These are phyloP conservation scores for Quercus variabilis DNA, from an alignment of 306 rosid species.

Conservation along the genomic window DNA sequence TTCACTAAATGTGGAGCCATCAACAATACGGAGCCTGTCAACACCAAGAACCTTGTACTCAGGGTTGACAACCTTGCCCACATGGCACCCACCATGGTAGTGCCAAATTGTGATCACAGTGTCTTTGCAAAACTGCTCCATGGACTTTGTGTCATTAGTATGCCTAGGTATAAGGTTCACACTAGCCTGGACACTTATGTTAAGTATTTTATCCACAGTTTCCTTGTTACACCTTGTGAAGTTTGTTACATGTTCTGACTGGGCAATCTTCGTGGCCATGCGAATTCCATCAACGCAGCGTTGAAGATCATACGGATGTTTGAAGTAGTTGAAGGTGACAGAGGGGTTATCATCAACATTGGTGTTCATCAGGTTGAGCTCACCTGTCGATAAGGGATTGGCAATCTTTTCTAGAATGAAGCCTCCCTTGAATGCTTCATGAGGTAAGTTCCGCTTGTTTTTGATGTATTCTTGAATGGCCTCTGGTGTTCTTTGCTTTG, in stretches of 20 bases:
- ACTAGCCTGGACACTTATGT: constrained; percentile 62
- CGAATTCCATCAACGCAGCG: constrained; percentile 80
- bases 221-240: constrained; percentile 45
- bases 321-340: constrained; percentile 91
- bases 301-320: constrained; percentile 64
- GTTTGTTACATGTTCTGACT: constrained; percentile 60
- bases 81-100: constrained; percentile 93
- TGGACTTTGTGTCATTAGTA: constrained; percentile 60
- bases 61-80: constrained; percentile 64
- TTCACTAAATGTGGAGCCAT: constrained; percentile 71
- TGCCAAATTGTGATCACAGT: constrained; percentile 96
- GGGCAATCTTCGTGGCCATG: constrained; percentile 52
- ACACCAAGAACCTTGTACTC: constrained; percentile 72
- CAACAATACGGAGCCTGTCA: constrained; percentile 64
- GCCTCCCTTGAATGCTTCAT: constrained; percentile 83
- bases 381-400: constrained; percentile 66
- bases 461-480: constrained; percentile 50
- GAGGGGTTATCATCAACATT: constrained; percentile 74
- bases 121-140: constrained; percentile 85
- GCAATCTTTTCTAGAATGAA: constrained; percentile 82
- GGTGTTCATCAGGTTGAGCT: constrained; percentile 55
- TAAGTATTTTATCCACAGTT: constrained; percentile 59
- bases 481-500: constrained; percentile 77
- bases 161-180: constrained; percentile 77
- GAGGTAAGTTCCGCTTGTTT: constrained; percentile 56